Evolutionary conservation across 1,284 basidiomycete species (phyloP).

Genomic region (Malassezia globosa): DNA sequence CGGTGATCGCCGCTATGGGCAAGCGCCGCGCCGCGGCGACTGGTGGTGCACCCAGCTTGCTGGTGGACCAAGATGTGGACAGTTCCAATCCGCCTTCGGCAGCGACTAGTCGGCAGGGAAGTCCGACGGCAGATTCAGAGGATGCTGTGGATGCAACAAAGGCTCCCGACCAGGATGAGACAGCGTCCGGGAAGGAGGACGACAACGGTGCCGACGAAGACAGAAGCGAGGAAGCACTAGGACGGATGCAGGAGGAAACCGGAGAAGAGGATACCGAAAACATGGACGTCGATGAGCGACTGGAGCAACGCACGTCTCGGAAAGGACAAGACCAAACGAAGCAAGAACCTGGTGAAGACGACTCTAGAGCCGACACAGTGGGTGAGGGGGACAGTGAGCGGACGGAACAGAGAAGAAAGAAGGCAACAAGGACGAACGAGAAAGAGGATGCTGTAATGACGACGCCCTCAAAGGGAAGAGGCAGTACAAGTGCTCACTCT

Average conservation of each 20-base stretch:
- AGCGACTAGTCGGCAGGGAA: constrained; percentile 26
- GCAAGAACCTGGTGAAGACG: constrained; percentile 1
- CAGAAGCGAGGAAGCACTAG: too few species aligned
- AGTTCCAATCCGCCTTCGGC: constrained; percentile 25
- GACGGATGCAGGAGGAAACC: background rate
- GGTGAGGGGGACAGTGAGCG: constrained; percentile 2
- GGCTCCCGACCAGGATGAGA: too few species aligned
- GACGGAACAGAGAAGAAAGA: too few species aligned
- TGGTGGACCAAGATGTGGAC: constrained; percentile 27
- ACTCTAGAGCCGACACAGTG: constrained; percentile 1
- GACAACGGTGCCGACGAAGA: too few species aligned
- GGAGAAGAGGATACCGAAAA: background rate
- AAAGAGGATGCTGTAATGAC: constrained; percentile 9
- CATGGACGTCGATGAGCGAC: background rate
- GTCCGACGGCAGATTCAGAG: constrained; percentile 11
- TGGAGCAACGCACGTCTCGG: too few species aligned
- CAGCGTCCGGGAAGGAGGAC: too few species aligned
- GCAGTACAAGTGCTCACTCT: background rate
- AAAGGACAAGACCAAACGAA: constrained; percentile 7
- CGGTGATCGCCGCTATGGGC: constrained; percentile 13
- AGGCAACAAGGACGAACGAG: too few species aligned
- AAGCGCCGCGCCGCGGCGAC: constrained; percentile 38
- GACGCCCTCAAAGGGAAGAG: background rate
- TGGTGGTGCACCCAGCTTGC: constrained; percentile 31
- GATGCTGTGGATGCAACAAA: too few species aligned